Percentiles rank a stretch among this genome's conserved stretches.
phyloP scores from a whole-genome alignment of 495 filamentous ascomycete genomes.

The Mycothermus thermophilus region DNA sequence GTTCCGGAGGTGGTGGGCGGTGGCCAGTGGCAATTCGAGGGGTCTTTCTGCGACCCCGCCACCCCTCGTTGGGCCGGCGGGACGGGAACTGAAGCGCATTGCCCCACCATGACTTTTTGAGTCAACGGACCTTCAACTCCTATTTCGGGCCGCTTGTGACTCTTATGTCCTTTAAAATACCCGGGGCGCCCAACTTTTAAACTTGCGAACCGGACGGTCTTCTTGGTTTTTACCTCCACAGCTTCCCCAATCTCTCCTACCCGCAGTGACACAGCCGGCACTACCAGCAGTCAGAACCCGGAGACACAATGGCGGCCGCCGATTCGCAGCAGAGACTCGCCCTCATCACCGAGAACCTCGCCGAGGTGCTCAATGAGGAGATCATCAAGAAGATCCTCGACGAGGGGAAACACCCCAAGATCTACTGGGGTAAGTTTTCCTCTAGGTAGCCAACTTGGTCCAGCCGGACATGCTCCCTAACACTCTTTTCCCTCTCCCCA shows the following conservation, averaged over 20 bases:
- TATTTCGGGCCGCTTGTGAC: constrained; percentile 1
- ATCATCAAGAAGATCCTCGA: constrained; percentile 66
- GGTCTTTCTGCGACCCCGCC: constrained; percentile 1
- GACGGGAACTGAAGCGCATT: not conserved
- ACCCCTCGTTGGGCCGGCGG: constrained; percentile 1
- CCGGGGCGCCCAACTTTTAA: too few species aligned
- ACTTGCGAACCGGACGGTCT: too few species aligned
- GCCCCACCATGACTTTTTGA: constrained; percentile 7
- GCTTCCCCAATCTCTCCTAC: not conserved
- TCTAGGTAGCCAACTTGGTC: too few species aligned
- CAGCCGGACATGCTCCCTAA: too few species aligned
- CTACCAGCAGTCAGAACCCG: too few species aligned
- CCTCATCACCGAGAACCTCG: constrained; percentile 68
- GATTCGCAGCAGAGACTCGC: constrained; percentile 14
- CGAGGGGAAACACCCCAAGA: constrained; percentile 52
- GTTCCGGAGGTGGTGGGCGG: constrained; percentile 2
- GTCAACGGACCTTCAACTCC: too few species aligned
- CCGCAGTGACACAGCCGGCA: too few species aligned
- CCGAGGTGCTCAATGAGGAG: constrained; percentile 74
- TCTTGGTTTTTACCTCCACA: constrained; percentile 1
- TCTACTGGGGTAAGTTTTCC: constrained; percentile 65
- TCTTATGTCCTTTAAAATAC: too few species aligned
- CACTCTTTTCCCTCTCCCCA: constrained; percentile 5
- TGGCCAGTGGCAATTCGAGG: constrained; percentile 1
- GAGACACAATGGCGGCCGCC: constrained; percentile 5